Evolutionary conservation across 2,329 filamentous ascomycete species (phyloP).

Genomic region (Neonectria punicea): DNA sequence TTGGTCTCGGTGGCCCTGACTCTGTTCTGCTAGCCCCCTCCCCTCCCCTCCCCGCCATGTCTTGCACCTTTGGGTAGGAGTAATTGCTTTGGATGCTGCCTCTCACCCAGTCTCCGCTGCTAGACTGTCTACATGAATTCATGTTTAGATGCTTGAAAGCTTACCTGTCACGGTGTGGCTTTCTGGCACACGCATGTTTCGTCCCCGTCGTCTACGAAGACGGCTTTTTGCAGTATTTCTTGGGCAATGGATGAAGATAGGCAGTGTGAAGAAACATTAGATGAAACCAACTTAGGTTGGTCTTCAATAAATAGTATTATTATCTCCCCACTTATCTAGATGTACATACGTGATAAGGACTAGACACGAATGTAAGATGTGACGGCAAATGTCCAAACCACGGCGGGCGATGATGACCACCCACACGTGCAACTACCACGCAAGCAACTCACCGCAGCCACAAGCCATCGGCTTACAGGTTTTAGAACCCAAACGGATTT

Average conservation of each 20-base stretch:
- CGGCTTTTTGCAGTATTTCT: neutral
- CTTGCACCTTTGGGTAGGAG: neutral
- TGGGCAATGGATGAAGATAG: neutral
- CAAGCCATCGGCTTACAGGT: slow-evolving; percentile 3
- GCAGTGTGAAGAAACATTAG: slow-evolving; percentile 32
- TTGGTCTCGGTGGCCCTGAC: neutral
- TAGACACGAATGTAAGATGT: slow-evolving; percentile 40
- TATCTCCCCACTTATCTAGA: slow-evolving; percentile 34
- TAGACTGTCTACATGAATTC: slow-evolving; percentile 5
- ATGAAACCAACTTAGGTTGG: slow-evolving; percentile 27
- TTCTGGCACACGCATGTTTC: neutral
- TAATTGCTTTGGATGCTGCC: neutral
- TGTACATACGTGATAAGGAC: slow-evolving; percentile 33
- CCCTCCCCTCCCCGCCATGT: neutral
- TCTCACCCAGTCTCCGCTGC: neutral
- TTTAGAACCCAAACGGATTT: slow-evolving; percentile 64
- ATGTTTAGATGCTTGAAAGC: neutral
- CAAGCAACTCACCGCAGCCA: slow-evolving; percentile 19
- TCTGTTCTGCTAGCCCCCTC: neutral
- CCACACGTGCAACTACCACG: slow-evolving; percentile 15
- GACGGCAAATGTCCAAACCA: slow-evolving; percentile 40
- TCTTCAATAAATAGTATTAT: slow-evolving; percentile 41
- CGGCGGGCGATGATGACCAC: slow-evolving; percentile 10
- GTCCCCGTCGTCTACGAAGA: neutral
- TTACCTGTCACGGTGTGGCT: neutral